A percentile compares a stretch with the other conserved stretches of the same genome.
phyloP scores from a whole-genome alignment of 306 rosid species.

The Trifolium repens region DNA sequence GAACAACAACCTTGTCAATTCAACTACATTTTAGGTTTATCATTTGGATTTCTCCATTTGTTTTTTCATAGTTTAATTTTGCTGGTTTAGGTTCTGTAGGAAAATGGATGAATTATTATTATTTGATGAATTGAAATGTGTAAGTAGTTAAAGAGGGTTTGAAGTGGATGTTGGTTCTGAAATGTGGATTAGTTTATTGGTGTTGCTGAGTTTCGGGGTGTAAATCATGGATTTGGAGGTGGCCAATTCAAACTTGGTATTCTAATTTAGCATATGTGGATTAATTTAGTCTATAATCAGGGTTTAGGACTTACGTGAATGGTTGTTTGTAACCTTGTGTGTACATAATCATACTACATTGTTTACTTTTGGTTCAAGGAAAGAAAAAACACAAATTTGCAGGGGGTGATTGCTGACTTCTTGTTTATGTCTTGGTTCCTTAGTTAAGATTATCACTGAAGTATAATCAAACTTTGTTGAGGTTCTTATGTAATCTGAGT shows the following conservation, averaged over 20 bases:
- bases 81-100: slow-evolving; percentile 33
- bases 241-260: slow-evolving; percentile 22
- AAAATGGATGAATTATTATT: slow-evolving; percentile 17
- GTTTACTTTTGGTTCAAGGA: slow-evolving; percentile 22
- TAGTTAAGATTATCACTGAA: slow-evolving; percentile 12
- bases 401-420: not conserved
- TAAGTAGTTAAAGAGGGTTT: slow-evolving; percentile 9
- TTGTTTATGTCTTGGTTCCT: slow-evolving; percentile 6
- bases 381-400: not conserved
- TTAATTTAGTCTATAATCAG: slow-evolving; percentile 34
- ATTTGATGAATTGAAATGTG: slow-evolving; percentile 17
- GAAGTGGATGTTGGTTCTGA: slow-evolving; percentile 10
- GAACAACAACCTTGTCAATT: slow-evolving; percentile 49
- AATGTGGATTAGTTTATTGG: slow-evolving; percentile 31
- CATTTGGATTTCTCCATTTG: not conserved
- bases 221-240: slow-evolving; percentile 32
- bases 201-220: slow-evolving; percentile 35
- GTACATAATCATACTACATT: slow-evolving; percentile 40
- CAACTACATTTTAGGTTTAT: slow-evolving; percentile 61
- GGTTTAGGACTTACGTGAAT: slow-evolving; percentile 28
- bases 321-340: slow-evolving; percentile 10
- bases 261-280: slow-evolving; percentile 8
- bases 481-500: not conserved
- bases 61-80: slow-evolving; percentile 18
- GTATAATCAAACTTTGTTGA: not conserved